Base-by-base conservation (phyloP, 768 basidiomycete species). In the Kondoa subrosea region DNA sequence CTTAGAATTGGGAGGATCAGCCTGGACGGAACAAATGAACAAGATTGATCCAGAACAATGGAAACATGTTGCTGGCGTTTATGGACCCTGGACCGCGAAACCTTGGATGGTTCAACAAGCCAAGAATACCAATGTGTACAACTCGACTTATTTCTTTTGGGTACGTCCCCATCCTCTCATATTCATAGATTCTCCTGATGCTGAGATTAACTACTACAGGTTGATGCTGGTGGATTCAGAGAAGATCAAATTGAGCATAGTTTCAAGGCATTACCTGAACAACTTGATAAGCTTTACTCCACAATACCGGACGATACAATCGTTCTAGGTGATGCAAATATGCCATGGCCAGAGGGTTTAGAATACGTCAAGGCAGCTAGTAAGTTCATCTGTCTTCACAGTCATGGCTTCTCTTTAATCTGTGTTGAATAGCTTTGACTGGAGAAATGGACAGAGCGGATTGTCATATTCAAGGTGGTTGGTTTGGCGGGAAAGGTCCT, bases 71-170 rank as follows among this genome's bases (percentile, higher is more conserved):
- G 68, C 71, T 12, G 72, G 71, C 33, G 71, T 73, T 17, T 73
- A 73, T 32, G 69, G 69, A 27, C 66, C 71, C 1, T 73, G 72
- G 72, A 73, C 72, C 0, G 72, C 72, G 12, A 73, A 73, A 59
- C 72, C 72, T 16, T 73, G 72, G 72, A 71, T 73, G n/a, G 69
- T 72, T 1, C 30, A 68, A 56, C 59, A 73, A 25, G 69, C 68
- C 16, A 67, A 68, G 30, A 61, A 70, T 15, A 56, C 56, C 15
- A 60, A 73, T 34, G 68, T 69, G 16, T 73, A 71, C 62, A 63
- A 61, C 30, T 69, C 67, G 29, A 69, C 71, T 12, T 71, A 70
- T 64, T 73, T 73, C 62, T 70, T 73, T 66, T 73, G 72, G 72
- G 71, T 69, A 60, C 27, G 69, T 66, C 33, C 14, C 21, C 40